phyloP scores from a whole-genome alignment of 2,329 filamentous ascomycete species.

The Aspergillus cejpii region DNA sequence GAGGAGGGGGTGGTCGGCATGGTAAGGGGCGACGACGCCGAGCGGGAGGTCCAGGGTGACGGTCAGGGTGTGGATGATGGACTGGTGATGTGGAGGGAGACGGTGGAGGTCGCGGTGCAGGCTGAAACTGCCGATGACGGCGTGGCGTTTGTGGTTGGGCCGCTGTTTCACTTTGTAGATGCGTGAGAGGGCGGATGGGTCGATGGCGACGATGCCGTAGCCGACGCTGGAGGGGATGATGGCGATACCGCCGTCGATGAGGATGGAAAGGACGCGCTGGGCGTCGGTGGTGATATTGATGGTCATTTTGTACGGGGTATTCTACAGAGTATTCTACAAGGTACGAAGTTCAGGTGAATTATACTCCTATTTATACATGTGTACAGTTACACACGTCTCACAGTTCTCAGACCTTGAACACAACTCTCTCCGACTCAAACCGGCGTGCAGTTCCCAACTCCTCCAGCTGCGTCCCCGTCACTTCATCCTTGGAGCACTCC shows the following conservation, averaged over 20 bases:
- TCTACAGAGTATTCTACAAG: too few species aligned
- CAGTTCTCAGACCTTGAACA: slow-evolving; percentile 14
- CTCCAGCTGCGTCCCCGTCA: slow-evolving; percentile 21
- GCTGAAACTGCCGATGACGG: slow-evolving; percentile 23
- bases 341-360: too few species aligned
- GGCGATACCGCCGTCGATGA: slow-evolving; percentile 21
- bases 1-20: slow-evolving; percentile 19
- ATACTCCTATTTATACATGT: neutral
- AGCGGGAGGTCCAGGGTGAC: slow-evolving; percentile 24
- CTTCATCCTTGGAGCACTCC: slow-evolving; percentile 18
- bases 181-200: slow-evolving; percentile 16
- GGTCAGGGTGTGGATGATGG: slow-evolving; percentile 18
- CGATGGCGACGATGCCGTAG: slow-evolving; percentile 21
- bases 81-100: slow-evolving; percentile 11
- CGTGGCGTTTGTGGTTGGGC: slow-evolving; percentile 22
- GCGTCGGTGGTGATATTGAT: slow-evolving; percentile 14
- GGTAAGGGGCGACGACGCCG: slow-evolving; percentile 22
- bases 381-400: neutral
- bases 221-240: slow-evolving; percentile 25
- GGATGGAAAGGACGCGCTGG: slow-evolving; percentile 15
- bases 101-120: slow-evolving; percentile 22
- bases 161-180: slow-evolving; percentile 20
- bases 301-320: too few species aligned
- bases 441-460: slow-evolving; percentile 17
- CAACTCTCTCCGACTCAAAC: slow-evolving; percentile 21